phyloP scores from a whole-genome alignment of 148 eudicot genomes.

The Polygonum maritimum region DNA sequence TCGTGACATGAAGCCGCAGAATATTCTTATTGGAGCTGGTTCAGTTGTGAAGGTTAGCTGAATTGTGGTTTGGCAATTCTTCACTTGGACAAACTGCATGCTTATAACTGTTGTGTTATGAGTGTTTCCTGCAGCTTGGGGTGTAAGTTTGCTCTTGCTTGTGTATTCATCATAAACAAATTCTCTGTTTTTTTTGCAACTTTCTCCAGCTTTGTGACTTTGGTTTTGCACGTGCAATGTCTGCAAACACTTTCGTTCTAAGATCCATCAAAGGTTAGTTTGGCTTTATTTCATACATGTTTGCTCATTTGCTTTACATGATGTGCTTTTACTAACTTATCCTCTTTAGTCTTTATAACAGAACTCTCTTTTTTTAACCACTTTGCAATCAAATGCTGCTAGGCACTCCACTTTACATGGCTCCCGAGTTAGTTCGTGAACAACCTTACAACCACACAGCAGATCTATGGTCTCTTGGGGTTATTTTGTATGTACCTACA shows the following conservation, averaged over 20 bases:
- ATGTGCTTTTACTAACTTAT: conserved; percentile 1
- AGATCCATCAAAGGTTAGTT: conserved; percentile 94
- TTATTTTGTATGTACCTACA: conserved; percentile 63
- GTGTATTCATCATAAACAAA: not conserved
- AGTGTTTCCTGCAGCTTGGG: not conserved
- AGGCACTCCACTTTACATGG: conserved; percentile 99
- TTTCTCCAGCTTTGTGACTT: conserved; percentile 90
- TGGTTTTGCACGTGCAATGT: conserved; percentile 99
- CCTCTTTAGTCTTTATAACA: not conserved
- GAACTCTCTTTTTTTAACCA: not conserved
- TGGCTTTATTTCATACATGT: not conserved
- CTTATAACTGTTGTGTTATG: not conserved
- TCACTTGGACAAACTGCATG: not conserved
- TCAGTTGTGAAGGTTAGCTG: conserved; percentile 72
- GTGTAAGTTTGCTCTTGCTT: not conserved
- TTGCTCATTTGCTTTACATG: not conserved
- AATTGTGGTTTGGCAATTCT: not conserved
- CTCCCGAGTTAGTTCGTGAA: conserved; percentile 97
- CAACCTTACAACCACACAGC: conserved; percentile 99
- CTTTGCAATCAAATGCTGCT: conserved; percentile 8
- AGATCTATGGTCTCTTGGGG: conserved; percentile 99
- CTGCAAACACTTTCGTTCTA: conserved; percentile 89
- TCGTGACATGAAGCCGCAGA: conserved; percentile 99
- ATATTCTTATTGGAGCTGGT: conserved; percentile 92
- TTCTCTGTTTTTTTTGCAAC: not conserved